Percentiles rank a stretch among this genome's conserved stretches.
Conservation (phyloP, 495 filamentous ascomycete genomes). For the Talaromyces borbonicus region DNA sequence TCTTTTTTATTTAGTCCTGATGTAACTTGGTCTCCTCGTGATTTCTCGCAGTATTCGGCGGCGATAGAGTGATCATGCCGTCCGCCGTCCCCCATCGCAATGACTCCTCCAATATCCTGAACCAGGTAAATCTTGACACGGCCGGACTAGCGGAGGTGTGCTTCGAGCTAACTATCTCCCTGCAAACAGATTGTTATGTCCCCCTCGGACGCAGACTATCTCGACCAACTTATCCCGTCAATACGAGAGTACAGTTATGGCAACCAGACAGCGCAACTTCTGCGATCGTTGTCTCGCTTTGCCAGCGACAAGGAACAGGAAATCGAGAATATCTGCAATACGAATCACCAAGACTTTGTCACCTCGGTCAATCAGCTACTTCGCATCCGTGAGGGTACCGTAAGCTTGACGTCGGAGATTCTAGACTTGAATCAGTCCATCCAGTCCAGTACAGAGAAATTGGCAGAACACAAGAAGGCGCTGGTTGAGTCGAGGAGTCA, state of each 20-base stretch:
- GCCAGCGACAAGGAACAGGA: slow-evolving; percentile 78
- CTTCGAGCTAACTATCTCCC: slow-evolving; percentile 3
- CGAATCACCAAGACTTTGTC: slow-evolving; percentile 94
- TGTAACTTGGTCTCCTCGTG: too few relatives aligned
- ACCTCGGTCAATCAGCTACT: slow-evolving; percentile 87
- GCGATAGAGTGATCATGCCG: neutral
- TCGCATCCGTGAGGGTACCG: slow-evolving; percentile 78
- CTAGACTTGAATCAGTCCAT: slow-evolving; percentile 87
- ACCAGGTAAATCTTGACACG: slow-evolving; percentile 22
- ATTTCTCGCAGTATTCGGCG: neutral
- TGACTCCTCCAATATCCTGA: slow-evolving; percentile 30
- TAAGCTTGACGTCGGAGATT: slow-evolving; percentile 81
- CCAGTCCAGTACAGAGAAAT: slow-evolving; percentile 86
- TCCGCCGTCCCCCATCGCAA: slow-evolving; percentile 20
- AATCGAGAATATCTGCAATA: slow-evolving; percentile 90
- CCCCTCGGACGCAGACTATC: slow-evolving; percentile 83
- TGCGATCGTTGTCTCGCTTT: slow-evolving; percentile 69
- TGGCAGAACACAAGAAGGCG: slow-evolving; percentile 89
- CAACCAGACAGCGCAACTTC: slow-evolving; percentile 61
- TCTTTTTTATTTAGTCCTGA: too few relatives aligned
- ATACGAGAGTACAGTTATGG: slow-evolving; percentile 79
- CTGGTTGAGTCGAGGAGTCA: slow-evolving; percentile 85
- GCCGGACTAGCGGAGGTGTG: neutral
- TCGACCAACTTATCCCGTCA: slow-evolving; percentile 87
- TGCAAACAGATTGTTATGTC: slow-evolving; percentile 79